Percentiles rank a stretch among this genome's conserved stretches.
Conservation (phyloP, 805 yeast species). For the Torulaspora delbrueckii region DNA sequence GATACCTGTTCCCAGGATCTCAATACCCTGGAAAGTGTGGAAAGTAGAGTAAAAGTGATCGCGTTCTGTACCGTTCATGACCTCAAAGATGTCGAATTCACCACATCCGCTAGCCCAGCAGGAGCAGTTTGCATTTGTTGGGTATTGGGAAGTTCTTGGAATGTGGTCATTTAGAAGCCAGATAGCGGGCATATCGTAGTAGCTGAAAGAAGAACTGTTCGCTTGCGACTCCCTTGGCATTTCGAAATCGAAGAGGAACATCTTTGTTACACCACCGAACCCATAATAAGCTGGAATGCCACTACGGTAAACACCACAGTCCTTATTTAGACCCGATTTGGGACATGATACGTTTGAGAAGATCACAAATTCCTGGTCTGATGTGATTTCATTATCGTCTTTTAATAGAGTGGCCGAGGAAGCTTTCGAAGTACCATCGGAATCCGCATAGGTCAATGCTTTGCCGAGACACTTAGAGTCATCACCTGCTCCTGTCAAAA, state of each 20-base stretch:
- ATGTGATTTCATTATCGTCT: slow-evolving; percentile 44
- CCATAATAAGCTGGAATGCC: slow-evolving; percentile 76
- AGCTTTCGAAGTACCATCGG: slow-evolving; percentile 51
- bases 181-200: slow-evolving; percentile 66
- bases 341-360: slow-evolving; percentile 56
- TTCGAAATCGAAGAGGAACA: slow-evolving; percentile 66
- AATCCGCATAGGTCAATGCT: slow-evolving; percentile 58
- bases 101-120: slow-evolving; percentile 79
- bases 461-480: slow-evolving; percentile 61
- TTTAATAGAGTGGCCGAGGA: slow-evolving; percentile 44
- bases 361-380: slow-evolving; percentile 57
- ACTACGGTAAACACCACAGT: slow-evolving; percentile 73
- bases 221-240: slow-evolving; percentile 53
- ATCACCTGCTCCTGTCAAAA: slow-evolving; percentile 58
- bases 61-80: slow-evolving; percentile 57
- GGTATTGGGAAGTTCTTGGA: slow-evolving; percentile 71
- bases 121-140: slow-evolving; percentile 54
- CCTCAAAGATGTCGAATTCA: slow-evolving; percentile 73
- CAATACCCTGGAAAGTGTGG: slow-evolving; percentile 68
- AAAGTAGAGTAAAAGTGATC: slow-evolving; percentile 57
- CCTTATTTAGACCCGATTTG: slow-evolving; percentile 47
- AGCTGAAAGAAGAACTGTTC: slow-evolving; percentile 32
- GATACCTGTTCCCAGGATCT: slow-evolving; percentile 55
- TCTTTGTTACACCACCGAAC: slow-evolving; percentile 57
- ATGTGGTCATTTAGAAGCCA: slow-evolving; percentile 71